These are phyloP conservation scores for Spinacia oleracea DNA, from an alignment of 179 eudicot genomes.

Conservation along the genomic window DNA sequence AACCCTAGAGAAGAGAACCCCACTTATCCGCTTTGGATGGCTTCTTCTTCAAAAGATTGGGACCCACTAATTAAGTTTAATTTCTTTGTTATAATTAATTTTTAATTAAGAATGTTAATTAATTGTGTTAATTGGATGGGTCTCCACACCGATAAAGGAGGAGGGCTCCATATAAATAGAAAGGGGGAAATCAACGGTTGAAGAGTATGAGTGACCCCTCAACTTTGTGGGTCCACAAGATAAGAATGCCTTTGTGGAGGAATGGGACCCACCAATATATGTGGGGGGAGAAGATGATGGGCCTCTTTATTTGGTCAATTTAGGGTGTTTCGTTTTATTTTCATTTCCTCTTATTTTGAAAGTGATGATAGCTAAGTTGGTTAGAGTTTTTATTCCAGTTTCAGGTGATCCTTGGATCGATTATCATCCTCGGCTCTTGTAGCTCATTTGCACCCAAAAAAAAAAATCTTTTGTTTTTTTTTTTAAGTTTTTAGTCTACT, in stretches of 20 bases:
- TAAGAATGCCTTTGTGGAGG: slow-evolving; percentile 24
- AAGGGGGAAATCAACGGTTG: slow-evolving; percentile 31
- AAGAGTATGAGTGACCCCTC: not conserved
- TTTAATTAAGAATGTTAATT: not conserved
- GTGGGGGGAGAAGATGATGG: not conserved
- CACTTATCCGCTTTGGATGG: slow-evolving; percentile 37
- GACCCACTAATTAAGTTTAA: slow-evolving; percentile 19
- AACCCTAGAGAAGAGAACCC: slow-evolving; percentile 42
- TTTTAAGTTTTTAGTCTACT: too few relatives aligned
- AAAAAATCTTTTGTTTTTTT: too few relatives aligned
- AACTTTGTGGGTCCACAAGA: slow-evolving; percentile 19
- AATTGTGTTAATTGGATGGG: slow-evolving; percentile 5
- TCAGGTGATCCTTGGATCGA: too few relatives aligned
- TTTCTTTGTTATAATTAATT: not conserved
- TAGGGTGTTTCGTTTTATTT: too few relatives aligned
- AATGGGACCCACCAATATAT: slow-evolving; percentile 14
- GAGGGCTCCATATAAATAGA: slow-evolving; percentile 7
- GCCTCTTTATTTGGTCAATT: slow-evolving; percentile 23
- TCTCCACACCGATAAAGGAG: slow-evolving; percentile 24
- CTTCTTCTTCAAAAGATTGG: slow-evolving; percentile 29
- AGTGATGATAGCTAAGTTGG: too few relatives aligned
- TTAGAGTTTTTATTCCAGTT: too few relatives aligned
- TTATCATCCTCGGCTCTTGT: too few relatives aligned
- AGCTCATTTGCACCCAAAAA: too few relatives aligned
- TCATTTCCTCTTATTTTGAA: too few relatives aligned